Conservation (phyloP, 2,329 filamentous ascomycete species). For the Botryosphaeria dothidea region DNA sequence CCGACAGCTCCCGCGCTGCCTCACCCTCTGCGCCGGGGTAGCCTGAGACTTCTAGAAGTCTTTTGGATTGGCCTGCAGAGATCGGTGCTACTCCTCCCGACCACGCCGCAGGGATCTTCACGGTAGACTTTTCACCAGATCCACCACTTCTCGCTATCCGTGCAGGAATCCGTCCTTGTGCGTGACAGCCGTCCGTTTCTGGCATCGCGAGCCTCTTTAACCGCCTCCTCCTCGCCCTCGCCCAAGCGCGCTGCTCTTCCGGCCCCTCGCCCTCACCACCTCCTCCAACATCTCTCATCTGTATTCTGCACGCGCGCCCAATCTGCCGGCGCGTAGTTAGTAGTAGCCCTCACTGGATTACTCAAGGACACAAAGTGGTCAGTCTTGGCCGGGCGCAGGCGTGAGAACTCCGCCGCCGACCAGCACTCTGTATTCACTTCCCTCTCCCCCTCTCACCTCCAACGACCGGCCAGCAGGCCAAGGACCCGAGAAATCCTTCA, state of each 20-base stretch:
- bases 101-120: slow-evolving; percentile 28
- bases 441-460: slow-evolving; percentile 36
- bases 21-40: slow-evolving; percentile 31
- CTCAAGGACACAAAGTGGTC: slow-evolving; percentile 48
- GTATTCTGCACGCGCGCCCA: slow-evolving; percentile 18
- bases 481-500: slow-evolving; percentile 50
- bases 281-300: background rate
- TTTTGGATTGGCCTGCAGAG: slow-evolving; percentile 38
- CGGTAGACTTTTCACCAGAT: slow-evolving; percentile 6
- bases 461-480: slow-evolving; percentile 44
- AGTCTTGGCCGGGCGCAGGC: slow-evolving; percentile 48
- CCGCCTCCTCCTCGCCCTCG: slow-evolving; percentile 11
- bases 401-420: slow-evolving; percentile 38
- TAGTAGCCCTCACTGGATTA: slow-evolving; percentile 51
- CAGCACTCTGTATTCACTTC: slow-evolving; percentile 41
- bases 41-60: slow-evolving; percentile 45
- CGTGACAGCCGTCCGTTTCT: slow-evolving; percentile 19
- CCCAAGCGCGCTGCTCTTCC: background rate
- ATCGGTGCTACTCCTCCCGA: slow-evolving; percentile 38
- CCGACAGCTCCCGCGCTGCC: slow-evolving; percentile 30
- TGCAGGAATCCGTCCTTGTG: slow-evolving; percentile 19
- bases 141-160: slow-evolving; percentile 4
- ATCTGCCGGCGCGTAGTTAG: background rate
- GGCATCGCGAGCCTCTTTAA: slow-evolving; percentile 19
- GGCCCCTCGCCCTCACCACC: slow-evolving; percentile 1